Conservation (phyloP, 2,329 filamentous ascomycete species). For the Cladosporium sp. region DNA sequence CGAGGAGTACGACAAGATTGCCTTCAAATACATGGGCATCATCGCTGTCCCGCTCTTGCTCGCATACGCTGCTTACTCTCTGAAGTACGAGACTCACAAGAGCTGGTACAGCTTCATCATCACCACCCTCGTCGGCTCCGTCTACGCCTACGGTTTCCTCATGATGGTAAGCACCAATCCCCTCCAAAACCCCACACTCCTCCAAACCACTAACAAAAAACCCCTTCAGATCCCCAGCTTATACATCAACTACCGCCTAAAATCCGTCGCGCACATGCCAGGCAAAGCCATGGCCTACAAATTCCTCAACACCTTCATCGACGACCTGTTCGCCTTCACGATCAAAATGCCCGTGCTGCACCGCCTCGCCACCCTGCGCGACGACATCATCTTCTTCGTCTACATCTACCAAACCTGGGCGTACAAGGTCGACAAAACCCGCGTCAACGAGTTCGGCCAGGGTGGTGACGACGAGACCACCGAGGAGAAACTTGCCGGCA, state of each 20-base stretch:
- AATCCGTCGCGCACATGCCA: slow-evolving; percentile 89
- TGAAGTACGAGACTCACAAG: slow-evolving; percentile 92
- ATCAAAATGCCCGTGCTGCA: slow-evolving; percentile 99
- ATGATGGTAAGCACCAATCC: slow-evolving; percentile 69
- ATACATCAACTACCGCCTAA: slow-evolving; percentile 98
- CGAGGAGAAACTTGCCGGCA: slow-evolving; percentile 45
- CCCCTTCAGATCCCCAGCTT: slow-evolving; percentile 61
- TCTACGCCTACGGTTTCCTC: slow-evolving; percentile 96
- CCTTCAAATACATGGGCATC: slow-evolving; percentile 95
- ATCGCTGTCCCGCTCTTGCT: slow-evolving; percentile 81
- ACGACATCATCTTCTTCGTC: slow-evolving; percentile 97
- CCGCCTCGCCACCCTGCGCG: slow-evolving; percentile 82
- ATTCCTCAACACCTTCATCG: slow-evolving; percentile 97
- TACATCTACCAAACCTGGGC: slow-evolving; percentile 93
- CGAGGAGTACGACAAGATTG: slow-evolving; percentile 95
- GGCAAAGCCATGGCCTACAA: slow-evolving; percentile 96
- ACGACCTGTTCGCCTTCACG: slow-evolving; percentile 96
- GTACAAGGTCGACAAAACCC: slow-evolving; percentile 84
- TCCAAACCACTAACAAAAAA: slow-evolving; percentile 5
- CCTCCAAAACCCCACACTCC: background rate
- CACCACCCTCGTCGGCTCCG: slow-evolving; percentile 86
- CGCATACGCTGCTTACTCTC: slow-evolving; percentile 85
- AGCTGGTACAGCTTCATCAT: slow-evolving; percentile 90
- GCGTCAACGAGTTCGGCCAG: slow-evolving; percentile 97
- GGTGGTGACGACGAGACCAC: slow-evolving; percentile 83